Conservation (phyloP, 202 grass and related monocot species). For the Cymbopogon flexuosus region DNA sequence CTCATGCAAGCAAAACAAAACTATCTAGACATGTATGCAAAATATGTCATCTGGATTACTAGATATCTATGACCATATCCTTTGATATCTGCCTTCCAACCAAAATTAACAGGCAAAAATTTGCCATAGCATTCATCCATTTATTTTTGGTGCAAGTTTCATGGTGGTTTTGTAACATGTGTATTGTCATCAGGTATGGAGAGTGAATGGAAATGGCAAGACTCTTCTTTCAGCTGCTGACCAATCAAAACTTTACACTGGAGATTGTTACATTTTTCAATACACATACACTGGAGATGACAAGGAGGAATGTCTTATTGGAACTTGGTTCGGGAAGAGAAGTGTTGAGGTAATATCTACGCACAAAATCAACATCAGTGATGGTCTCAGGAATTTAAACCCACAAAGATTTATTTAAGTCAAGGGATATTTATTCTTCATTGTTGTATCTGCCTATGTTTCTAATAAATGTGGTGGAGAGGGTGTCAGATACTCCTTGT, state of each 20-base stretch:
- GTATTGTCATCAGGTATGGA: constrained; percentile 68
- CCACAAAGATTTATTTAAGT: background rate
- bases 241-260: constrained; percentile 80
- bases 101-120: background rate
- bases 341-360: constrained; percentile 67
- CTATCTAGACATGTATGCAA: no score
- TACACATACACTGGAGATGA: constrained; percentile 83
- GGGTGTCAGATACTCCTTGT: background rate
- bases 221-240: constrained; percentile 49
- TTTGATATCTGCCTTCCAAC: background rate
- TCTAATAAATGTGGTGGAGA: background rate
- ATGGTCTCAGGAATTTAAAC: constrained; percentile 15
- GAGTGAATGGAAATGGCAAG: constrained; percentile 74
- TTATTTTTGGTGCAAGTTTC: constrained; percentile 20
- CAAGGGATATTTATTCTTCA: background rate
- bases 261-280: constrained; percentile 96
- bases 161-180: constrained; percentile 27
- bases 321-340: constrained; percentile 91
- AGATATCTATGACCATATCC: no score
- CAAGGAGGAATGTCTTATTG: constrained; percentile 84
- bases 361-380: constrained; percentile 1
- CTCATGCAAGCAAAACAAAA: background rate
- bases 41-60: background rate
- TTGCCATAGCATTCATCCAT: constrained; percentile 6
- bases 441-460: background rate